Base-by-base conservation (phyloP, 78 protist genomes). In the Speleostelium caveatum region DNA sequence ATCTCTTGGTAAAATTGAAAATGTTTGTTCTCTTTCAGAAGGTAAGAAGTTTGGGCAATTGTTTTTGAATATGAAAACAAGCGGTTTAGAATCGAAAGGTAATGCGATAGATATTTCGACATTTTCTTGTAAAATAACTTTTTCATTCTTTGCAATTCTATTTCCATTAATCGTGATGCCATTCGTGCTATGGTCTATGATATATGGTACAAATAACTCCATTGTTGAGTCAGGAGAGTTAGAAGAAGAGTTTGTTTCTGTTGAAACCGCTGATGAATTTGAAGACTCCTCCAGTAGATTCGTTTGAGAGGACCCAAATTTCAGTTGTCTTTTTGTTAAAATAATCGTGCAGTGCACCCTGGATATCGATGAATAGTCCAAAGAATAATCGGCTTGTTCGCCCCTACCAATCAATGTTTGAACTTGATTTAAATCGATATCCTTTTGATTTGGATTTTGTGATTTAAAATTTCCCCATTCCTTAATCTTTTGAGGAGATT, bases 151-250 rank as follows among this genome's bases (percentile, higher is more conserved):
- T 2, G 28, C 45, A 4, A 83, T 24, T 16, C n/a, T n/a, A 3
- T 3, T 21, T 2, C 41, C 42, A 33, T 60, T 63, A 0, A 83
- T 16, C n/a, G 4, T 51, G 0, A 66, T 59, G 22, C 91, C 91
- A 83, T 83, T 83, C 30, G 72, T 71, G 33, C 91, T 83, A 55
- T 68, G 33, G n/a, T 83, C 91, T 6, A 58, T 56, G 0, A 83
- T 32, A 32, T 71, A 83, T 38, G 68, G 41, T 14, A 78, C 42
- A 30, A 78, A 33, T 17, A 78, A 74, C 38, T 74, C 71, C 66
- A 72, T 72, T 32, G 65, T 16, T 17, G 5, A 8, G 8, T 12
- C 14, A 7, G 68, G 38, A 4, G 68, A 30, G 3, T 28, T 28
- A 61, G 39, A 61, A 28, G 78, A 51, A 21, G 58, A 28, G 16